Evolutionary conservation across 2,329 filamentous ascomycete species (phyloP).

Genomic region (Paecilomyces fulvus): DNA sequence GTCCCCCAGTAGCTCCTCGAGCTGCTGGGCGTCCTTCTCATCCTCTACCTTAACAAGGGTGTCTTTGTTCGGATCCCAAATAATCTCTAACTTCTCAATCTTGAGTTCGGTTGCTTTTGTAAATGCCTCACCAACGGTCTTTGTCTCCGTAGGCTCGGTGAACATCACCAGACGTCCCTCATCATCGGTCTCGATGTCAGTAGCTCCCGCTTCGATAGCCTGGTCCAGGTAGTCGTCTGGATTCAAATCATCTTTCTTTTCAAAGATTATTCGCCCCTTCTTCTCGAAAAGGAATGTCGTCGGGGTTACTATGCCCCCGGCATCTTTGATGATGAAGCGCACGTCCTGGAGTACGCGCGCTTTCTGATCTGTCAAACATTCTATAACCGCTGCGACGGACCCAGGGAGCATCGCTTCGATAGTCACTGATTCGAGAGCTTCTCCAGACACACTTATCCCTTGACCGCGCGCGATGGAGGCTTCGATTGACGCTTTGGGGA

Average conservation of each 20-base stretch:
- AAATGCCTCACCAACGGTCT: slow-evolving; percentile 56
- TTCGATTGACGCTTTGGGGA: slow-evolving; percentile 80
- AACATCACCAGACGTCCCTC: slow-evolving; percentile 64
- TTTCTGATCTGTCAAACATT: slow-evolving; percentile 78
- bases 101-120: slow-evolving; percentile 55
- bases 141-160: slow-evolving; percentile 59
- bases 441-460: slow-evolving; percentile 67
- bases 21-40: slow-evolving; percentile 44
- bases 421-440: slow-evolving; percentile 65
- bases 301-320: slow-evolving; percentile 61
- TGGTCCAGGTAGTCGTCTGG: slow-evolving; percentile 68
- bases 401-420: slow-evolving; percentile 75
- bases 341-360: slow-evolving; percentile 65
- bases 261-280: slow-evolving; percentile 66
- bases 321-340: slow-evolving; percentile 60
- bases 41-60: slow-evolving; percentile 59
- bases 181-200: slow-evolving; percentile 46
- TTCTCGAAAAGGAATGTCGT: slow-evolving; percentile 80
- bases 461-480: slow-evolving; percentile 80
- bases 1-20: slow-evolving; percentile 49
- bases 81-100: slow-evolving; percentile 67
- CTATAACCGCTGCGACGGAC: slow-evolving; percentile 67
- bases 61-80: slow-evolving; percentile 78
- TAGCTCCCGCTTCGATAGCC: slow-evolving; percentile 75
- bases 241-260: slow-evolving; percentile 46